Conservation (phyloP, 306 rosid genomes). For the Canavalia gladiata region DNA sequence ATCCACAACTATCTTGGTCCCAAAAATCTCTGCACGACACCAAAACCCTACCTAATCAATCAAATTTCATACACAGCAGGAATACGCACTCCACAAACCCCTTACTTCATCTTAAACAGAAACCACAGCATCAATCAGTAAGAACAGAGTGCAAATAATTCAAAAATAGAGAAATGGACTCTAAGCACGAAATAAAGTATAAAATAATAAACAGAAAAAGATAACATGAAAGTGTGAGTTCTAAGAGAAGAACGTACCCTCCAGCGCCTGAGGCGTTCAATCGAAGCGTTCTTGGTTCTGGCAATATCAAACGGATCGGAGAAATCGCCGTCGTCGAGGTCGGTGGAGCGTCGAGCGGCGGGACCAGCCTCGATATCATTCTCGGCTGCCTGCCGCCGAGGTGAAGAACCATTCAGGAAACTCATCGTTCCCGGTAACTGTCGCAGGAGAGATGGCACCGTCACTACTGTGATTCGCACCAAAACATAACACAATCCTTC, state of each 20-base stretch:
- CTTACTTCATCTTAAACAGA: constrained; percentile 28
- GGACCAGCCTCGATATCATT: constrained; percentile 75
- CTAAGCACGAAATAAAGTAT: not conserved
- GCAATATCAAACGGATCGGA: constrained; percentile 73
- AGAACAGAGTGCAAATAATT: not conserved
- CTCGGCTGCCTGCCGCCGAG: constrained; percentile 39
- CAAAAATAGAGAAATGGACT: not conserved
- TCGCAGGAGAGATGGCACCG: constrained; percentile 98
- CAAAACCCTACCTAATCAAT: constrained; percentile 13
- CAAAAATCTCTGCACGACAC: not conserved
- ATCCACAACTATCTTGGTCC: not conserved
- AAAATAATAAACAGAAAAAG: not conserved
- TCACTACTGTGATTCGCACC: constrained; percentile 38
- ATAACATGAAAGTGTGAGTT: not conserved
- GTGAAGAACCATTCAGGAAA: constrained; percentile 60
- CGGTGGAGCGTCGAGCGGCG: constrained; percentile 46
- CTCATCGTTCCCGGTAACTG: constrained; percentile 70
- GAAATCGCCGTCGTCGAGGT: constrained; percentile 51
- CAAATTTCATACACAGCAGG: not conserved
- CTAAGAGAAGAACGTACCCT: constrained; percentile 61
- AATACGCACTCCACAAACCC: constrained; percentile 26
- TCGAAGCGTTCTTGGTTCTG: constrained; percentile 80
- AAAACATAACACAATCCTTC: constrained; percentile 29
- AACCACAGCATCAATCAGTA: not conserved
- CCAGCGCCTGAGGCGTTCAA: constrained; percentile 93